Conservation (phyloP, 768 basidiomycete genomes). For the Infundibulicybe gibba region DNA sequence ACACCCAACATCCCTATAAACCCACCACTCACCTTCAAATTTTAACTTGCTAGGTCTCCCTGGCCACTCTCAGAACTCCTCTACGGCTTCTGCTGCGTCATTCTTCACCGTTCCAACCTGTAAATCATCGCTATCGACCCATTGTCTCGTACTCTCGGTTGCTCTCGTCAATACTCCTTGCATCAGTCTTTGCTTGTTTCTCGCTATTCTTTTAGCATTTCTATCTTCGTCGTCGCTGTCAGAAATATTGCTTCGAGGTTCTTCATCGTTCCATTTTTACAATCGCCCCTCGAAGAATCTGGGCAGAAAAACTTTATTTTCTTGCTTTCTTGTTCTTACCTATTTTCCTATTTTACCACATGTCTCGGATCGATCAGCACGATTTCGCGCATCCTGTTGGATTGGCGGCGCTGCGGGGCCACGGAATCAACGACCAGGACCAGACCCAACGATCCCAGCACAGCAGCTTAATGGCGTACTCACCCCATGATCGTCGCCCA, state of each 20-base stretch:
- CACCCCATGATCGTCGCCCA: conserved; percentile 27
- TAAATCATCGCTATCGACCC: conserved; percentile 27
- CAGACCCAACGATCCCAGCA: conserved; percentile 15
- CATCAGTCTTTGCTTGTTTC: conserved; percentile 13
- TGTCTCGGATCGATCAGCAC: conserved; percentile 42
- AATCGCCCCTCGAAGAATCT: conserved; percentile 7
- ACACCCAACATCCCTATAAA: conserved; percentile 13
- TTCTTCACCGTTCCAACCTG: conserved; percentile 3
- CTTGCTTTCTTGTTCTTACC: conserved; percentile 5
- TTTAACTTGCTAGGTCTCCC: conserved; percentile 2
- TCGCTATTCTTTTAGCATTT: conserved; percentile 13
- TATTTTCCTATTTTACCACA: conserved; percentile 18
- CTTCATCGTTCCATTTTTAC: conserved; percentile 13
- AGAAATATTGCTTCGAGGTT: conserved; percentile 10
- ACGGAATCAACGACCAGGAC: conserved; percentile 15
- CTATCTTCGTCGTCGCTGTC: conserved; percentile 26
- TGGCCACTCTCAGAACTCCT: conserved; percentile 8
- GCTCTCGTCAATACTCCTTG: conserved; percentile 35
- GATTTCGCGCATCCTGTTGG: conserved; percentile 36
- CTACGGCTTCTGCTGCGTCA: conserved; percentile 7
- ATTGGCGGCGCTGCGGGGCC: conserved; percentile 18
- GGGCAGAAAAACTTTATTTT: conserved; percentile 10
- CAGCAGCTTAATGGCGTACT: conserved; percentile 11
- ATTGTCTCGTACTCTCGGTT: conserved; percentile 23
- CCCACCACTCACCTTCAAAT: conserved; percentile 1